Percentiles rank a stretch among this genome's conserved stretches.
Conservation (phyloP, 164 flowering plant genomes). For the Euptelea pleiosperma region DNA sequence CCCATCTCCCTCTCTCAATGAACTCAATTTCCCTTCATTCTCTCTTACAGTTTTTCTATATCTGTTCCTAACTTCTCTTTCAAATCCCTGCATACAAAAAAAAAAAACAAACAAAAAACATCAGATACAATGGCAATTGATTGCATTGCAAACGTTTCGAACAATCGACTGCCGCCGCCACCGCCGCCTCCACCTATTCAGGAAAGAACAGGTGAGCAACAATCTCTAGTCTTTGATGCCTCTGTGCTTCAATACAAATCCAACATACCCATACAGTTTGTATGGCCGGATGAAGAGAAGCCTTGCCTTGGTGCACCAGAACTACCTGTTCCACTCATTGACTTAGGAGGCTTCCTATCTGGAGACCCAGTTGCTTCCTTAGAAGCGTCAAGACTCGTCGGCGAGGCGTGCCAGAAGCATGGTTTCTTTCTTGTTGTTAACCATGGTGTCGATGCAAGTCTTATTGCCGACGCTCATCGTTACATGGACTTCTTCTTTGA, state of each 20-base stretch:
- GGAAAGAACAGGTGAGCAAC: slow-evolving; percentile 6
- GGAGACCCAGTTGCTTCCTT: slow-evolving; percentile 37
- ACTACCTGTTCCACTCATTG: slow-evolving; percentile 57
- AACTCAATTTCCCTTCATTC: background rate
- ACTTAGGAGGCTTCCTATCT: slow-evolving; percentile 50
- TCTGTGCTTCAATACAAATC: slow-evolving; percentile 32
- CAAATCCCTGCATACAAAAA: no score
- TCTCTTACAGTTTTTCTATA: background rate
- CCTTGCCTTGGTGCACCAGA: slow-evolving; percentile 35
- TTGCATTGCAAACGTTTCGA: slow-evolving; percentile 13
- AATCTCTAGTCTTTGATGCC: slow-evolving; percentile 54
- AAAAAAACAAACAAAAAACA: no score
- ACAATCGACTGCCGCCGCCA: slow-evolving; percentile 2
- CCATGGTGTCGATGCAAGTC: slow-evolving; percentile 50
- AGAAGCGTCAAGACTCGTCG: slow-evolving; percentile 38
- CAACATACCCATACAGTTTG: slow-evolving; percentile 57
- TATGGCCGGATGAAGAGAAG: slow-evolving; percentile 80
- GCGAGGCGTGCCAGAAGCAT: slow-evolving; percentile 59
- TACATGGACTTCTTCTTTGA: slow-evolving; percentile 57
- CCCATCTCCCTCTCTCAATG: slow-evolving; percentile 18
- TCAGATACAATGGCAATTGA: slow-evolving; percentile 36
- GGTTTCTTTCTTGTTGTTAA: slow-evolving; percentile 77
- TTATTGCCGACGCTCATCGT: slow-evolving; percentile 50
- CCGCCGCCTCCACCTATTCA: no score
- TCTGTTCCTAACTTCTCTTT: no score